Evolutionary conservation across 768 basidiomycete species (phyloP).

Genomic region (Pilatotrama ljubarskyi): DNA sequence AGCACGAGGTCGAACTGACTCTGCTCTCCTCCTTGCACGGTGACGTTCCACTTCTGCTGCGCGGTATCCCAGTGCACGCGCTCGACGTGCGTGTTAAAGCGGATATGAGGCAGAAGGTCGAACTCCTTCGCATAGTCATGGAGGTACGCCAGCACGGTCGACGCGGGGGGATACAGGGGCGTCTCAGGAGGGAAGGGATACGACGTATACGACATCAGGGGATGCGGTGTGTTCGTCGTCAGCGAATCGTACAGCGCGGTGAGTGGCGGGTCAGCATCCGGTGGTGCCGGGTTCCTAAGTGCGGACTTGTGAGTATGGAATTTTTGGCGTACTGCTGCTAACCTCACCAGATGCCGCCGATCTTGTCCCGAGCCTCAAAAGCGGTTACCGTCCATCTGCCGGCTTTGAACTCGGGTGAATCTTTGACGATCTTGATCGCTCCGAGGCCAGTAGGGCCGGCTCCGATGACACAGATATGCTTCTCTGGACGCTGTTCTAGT

Average conservation of each 20-base stretch:
- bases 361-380: constrained; percentile 64
- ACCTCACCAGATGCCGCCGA: constrained; percentile 79
- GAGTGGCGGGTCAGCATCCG: constrained; percentile 51
- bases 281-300: constrained; percentile 54
- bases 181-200: constrained; percentile 73
- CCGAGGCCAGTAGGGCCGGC: constrained; percentile 77
- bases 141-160: constrained; percentile 65
- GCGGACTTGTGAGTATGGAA: background rate
- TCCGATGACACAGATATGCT: constrained; percentile 66
- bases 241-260: constrained; percentile 79
- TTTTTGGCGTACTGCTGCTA: background rate
- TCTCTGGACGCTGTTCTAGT: background rate
- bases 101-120: constrained; percentile 59
- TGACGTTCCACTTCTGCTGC: constrained; percentile 47
- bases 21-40: constrained; percentile 31
- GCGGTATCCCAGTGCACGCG: constrained; percentile 42
- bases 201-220: constrained; percentile 67
- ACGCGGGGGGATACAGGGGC: constrained; percentile 63
- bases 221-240: constrained; percentile 81
- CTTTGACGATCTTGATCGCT: constrained; percentile 61
- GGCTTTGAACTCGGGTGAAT: constrained; percentile 55
- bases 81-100: constrained; percentile 57
- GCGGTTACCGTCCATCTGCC: constrained; percentile 60
- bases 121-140: constrained; percentile 64
- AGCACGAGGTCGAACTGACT: constrained; percentile 61